Evolutionary conservation across 1,284 basidiomycete genomes (phyloP), one percentile per base, ranked within the genome.

Genomic region (Pulchroboletus neoregius): DNA sequence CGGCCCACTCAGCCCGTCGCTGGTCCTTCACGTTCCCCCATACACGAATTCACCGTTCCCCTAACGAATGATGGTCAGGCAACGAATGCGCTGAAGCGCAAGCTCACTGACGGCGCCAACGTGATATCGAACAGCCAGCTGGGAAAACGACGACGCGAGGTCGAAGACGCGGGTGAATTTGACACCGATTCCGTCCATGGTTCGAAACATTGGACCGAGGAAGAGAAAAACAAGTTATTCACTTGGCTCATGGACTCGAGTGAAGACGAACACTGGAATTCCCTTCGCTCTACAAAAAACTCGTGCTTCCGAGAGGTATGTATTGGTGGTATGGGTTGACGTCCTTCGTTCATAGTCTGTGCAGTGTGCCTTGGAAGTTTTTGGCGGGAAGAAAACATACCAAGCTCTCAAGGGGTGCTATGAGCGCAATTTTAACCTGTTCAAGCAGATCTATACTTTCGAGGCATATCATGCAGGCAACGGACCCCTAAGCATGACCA

Each of bases 361-460:
- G 26, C 41, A 87, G 85, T 87, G 84, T 54, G 79, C 84, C 1
- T 56, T 65, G 27, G 76, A 83, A 46, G 77, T 87, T 2, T 87
- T 87, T 54, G 78, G 73, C 2, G 75, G 76, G 34, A 83, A 84
- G 63, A 87, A 87, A 62, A 82, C 84, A 9, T 88, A 86, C 53
- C 84, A 87, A 56, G 84, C 84, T 2, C 71, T 87, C 45, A 87
- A 87, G 67, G 84, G 84, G 28, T 88, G 85, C 55, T 88, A 84
- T 54, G 84, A 87, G 58, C 82, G 85, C 55, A 87, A 87, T 53
- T 84, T 87, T 53, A 85, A 85, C 54, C 67, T 87, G 8, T 87
- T 87, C 73, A 86, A 84, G 62, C 84, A 87, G 61, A 83, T 87
- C 31, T 81, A 82, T 57, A 73, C 78, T 3, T 83, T 85, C 53